Evolutionary conservation across 2,329 filamentous ascomycete species (phyloP).

Genomic region (Diaporthe ilicicola): DNA sequence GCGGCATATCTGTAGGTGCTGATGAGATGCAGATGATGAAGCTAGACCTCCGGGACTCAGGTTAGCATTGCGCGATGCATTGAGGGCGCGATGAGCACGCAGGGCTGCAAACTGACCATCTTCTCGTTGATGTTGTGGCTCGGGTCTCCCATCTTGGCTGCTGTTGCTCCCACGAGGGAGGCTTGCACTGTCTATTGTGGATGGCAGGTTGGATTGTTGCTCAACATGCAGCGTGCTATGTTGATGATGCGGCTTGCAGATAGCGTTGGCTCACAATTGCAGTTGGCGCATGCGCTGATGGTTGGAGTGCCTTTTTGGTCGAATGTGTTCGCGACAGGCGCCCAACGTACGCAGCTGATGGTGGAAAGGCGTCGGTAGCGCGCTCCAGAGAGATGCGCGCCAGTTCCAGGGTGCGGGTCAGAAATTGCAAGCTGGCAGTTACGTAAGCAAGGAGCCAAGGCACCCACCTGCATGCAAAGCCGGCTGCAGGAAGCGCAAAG

Average conservation of each 20-base stretch:
- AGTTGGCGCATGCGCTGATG: constrained; percentile 30
- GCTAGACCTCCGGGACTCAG: constrained; percentile 54
- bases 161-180: constrained; percentile 21
- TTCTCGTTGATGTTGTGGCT: constrained; percentile 46
- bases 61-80: constrained; percentile 44
- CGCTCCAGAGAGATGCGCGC: constrained; percentile 20
- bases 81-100: not conserved
- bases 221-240: not conserved
- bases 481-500: not conserved
- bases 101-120: constrained; percentile 28
- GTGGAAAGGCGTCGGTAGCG: constrained; percentile 15
- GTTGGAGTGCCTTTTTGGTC: constrained; percentile 1
- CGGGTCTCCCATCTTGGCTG: constrained; percentile 41
- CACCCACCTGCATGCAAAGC: not conserved
- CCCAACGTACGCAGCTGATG: constrained; percentile 14
- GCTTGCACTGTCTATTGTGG: not conserved
- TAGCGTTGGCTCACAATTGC: constrained; percentile 14
- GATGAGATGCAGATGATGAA: constrained; percentile 89
- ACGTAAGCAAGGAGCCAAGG: constrained; percentile 15
- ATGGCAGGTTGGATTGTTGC: not conserved
- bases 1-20: constrained; percentile 84
- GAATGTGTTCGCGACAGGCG: constrained; percentile 20
- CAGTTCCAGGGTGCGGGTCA: constrained; percentile 11
- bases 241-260: constrained; percentile 1
- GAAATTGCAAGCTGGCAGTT: constrained; percentile 19